phyloP scores from a whole-genome alignment of 148 eudicot species.

The Fagopyrum tataricum region DNA sequence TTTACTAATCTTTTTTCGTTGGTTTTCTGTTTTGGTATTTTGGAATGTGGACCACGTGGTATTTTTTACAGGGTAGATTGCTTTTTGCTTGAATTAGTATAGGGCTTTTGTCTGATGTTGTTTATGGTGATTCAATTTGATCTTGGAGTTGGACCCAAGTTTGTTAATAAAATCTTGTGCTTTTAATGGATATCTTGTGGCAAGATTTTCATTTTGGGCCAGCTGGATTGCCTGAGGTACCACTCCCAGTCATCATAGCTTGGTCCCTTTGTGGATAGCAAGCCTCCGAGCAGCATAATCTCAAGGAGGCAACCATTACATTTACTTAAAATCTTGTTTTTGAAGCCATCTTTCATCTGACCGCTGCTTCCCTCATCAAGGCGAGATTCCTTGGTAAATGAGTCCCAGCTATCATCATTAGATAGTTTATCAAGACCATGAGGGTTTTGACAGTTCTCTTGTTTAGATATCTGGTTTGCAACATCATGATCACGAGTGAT shows the following conservation, averaged over 20 bases:
- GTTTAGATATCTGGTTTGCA: neutral
- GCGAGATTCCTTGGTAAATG: conserved; percentile 11
- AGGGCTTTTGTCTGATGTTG: conserved; percentile 6
- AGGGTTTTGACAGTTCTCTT: neutral
- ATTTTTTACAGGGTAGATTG: neutral
- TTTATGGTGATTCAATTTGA: neutral
- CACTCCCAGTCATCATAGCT: conserved; percentile 11
- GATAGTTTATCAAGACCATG: neutral
- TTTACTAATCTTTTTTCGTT: no score
- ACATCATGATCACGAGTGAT: conserved; percentile 5
- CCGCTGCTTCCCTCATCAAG: neutral
- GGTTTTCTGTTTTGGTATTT: conserved; percentile 2
- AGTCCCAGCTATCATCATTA: conserved; percentile 13
- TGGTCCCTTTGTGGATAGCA: conserved; percentile 20
- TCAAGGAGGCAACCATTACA: conserved; percentile 17
- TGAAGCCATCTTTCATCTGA: neutral
- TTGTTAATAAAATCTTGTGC: conserved; percentile 6
- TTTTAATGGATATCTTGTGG: conserved; percentile 5
- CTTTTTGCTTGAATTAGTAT: conserved; percentile 6
- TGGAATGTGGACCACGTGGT: conserved; percentile 6
- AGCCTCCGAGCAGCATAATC: conserved; percentile 25
- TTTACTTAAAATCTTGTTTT: conserved; percentile 2
- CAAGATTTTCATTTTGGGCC: conserved; percentile 17
- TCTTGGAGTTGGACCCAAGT: conserved; percentile 4
- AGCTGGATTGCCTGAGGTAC: conserved; percentile 13